Evolutionary conservation across 2,329 filamentous ascomycete genomes (phyloP).

Genomic region (Pseudovirgaria hyperparasitica): DNA sequence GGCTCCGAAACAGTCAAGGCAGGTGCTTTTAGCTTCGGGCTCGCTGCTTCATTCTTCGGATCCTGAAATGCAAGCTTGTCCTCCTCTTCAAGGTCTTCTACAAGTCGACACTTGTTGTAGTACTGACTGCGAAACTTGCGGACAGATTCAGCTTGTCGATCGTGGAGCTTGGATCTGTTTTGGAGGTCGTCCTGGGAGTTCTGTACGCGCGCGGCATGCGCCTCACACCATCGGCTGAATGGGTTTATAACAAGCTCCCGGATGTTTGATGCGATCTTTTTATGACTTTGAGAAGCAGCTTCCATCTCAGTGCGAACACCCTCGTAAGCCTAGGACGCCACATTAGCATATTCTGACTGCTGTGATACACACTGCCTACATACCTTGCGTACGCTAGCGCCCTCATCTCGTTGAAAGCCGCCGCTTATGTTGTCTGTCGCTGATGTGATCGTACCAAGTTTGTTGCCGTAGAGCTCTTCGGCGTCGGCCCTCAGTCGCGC

Average conservation of each 20-base stretch:
- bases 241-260: constrained; percentile 89
- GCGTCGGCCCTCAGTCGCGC: constrained; percentile 91
- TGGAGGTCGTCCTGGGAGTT: constrained; percentile 94
- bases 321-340: constrained; percentile 67
- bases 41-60: constrained; percentile 42
- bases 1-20: constrained; percentile 78
- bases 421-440: constrained; percentile 69
- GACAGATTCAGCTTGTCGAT: constrained; percentile 78
- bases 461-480: constrained; percentile 76
- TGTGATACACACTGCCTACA: constrained; percentile 8
- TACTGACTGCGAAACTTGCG: constrained; percentile 92
- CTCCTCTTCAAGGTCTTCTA: constrained; percentile 95
- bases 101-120: constrained; percentile 95
- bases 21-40: constrained; percentile 45
- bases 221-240: constrained; percentile 91
- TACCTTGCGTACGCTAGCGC: constrained; percentile 91
- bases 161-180: constrained; percentile 77
- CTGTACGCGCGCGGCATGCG: constrained; percentile 81
- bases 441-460: constrained; percentile 68
- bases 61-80: constrained; percentile 97
- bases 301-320: constrained; percentile 88
- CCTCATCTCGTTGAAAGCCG: constrained; percentile 84
- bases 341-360: constrained; percentile 9
- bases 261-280: constrained; percentile 92
- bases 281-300: constrained; percentile 77